Evolutionary conservation across 2,329 filamentous ascomycete species (phyloP).

Genomic region (Gnomoniopsis sp.): DNA sequence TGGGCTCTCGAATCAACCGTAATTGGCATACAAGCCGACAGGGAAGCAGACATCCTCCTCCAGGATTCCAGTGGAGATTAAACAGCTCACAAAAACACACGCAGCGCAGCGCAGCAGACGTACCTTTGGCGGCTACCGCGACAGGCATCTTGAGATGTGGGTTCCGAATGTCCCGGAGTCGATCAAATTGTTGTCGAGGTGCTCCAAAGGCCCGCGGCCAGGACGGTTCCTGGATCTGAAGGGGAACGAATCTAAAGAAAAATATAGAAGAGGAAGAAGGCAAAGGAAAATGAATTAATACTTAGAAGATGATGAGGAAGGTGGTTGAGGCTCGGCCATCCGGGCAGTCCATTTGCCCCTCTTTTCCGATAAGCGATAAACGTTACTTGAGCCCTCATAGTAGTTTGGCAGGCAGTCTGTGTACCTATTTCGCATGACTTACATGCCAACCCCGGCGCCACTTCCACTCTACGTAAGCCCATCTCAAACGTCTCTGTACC

Average conservation of each 20-base stretch:
- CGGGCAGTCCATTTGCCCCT: background rate
- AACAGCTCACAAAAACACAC: background rate
- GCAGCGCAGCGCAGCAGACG: conserved; percentile 19
- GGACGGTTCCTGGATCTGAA: background rate
- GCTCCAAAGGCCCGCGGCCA: background rate
- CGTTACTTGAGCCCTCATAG: background rate
- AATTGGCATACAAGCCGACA: background rate
- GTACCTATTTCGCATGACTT: background rate
- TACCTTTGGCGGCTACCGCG: conserved; percentile 35
- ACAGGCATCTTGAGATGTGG: conserved; percentile 29
- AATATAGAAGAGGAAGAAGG: background rate
- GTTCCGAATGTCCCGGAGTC: background rate
- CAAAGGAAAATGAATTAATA: background rate
- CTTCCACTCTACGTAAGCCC: background rate
- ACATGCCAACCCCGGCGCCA: background rate
- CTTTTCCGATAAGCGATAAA: conserved; percentile 3
- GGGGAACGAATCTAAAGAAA: background rate
- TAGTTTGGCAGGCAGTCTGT: background rate
- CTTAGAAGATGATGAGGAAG: background rate
- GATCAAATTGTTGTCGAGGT: background rate
- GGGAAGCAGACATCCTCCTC: background rate
- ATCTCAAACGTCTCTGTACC: background rate
- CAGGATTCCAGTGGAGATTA: background rate
- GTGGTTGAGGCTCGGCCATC: background rate
- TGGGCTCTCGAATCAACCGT: background rate